Conservation (phyloP, 306 rosid genomes). For the Castanopsis chinensis region DNA sequence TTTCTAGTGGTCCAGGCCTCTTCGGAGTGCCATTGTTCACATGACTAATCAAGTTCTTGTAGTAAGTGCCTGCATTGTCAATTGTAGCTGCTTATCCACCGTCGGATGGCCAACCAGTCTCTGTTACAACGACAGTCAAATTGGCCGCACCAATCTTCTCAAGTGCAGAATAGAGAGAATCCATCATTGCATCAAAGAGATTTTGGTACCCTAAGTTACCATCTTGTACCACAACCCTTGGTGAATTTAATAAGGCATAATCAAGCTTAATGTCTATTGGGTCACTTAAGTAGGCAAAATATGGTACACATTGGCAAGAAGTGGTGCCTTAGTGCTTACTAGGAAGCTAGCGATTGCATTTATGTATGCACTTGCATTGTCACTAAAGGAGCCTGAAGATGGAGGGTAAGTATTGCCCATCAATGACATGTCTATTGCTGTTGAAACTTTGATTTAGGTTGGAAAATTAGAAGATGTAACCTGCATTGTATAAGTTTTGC, state of each 20-base stretch:
- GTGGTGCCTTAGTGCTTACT: conserved; percentile 39
- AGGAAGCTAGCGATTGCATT: conserved; percentile 40
- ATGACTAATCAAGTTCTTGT: conserved; percentile 47
- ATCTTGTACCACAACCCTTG: conserved; percentile 10
- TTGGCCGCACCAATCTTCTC: conserved; percentile 38
- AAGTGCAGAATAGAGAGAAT: conserved; percentile 51
- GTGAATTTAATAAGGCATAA: conserved; percentile 45
- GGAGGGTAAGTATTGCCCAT: conserved; percentile 44
- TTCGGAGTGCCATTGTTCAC: conserved; percentile 50
- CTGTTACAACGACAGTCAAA: conserved; percentile 51
- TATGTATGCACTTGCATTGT: conserved; percentile 18
- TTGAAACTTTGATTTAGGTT: conserved; percentile 49
- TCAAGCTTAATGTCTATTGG: background rate
- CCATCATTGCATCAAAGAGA: conserved; percentile 47
- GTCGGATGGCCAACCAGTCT: conserved; percentile 75
- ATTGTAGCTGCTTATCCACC: conserved; percentile 30
- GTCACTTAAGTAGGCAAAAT: conserved; percentile 23
- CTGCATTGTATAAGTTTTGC: conserved; percentile 32
- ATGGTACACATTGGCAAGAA: conserved; percentile 67
- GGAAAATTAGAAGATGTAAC: conserved; percentile 37
- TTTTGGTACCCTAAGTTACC: conserved; percentile 36
- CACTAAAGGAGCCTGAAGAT: conserved; percentile 26
- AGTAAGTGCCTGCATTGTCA: conserved; percentile 40
- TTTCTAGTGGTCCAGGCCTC: conserved; percentile 31
- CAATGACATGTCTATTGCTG: conserved; percentile 30